Evolutionary conservation across 169 alveolate genomes (phyloP).

Genomic region (Cryptosporidium viatorum): DNA sequence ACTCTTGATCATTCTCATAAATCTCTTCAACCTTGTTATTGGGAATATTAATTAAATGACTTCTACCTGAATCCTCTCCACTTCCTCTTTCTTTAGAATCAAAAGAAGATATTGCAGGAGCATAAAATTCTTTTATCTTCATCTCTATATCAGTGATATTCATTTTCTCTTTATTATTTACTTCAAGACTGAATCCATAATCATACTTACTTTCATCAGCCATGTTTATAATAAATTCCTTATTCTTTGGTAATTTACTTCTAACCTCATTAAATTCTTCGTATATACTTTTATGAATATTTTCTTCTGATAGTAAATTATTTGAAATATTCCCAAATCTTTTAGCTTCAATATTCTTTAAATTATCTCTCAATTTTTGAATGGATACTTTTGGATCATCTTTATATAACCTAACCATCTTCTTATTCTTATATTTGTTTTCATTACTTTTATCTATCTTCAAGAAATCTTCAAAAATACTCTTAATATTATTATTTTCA

Average conservation of each 20-base stretch:
- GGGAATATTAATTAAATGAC: not conserved
- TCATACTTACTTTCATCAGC: not conserved
- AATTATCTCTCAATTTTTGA: not conserved
- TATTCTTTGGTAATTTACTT: not conserved
- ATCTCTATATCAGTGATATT: not conserved
- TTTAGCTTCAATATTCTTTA: not conserved
- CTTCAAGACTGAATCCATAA: constrained; percentile 14
- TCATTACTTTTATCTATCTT: not conserved
- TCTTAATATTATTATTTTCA: not conserved
- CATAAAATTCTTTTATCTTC: not conserved
- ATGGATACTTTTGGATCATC: not conserved
- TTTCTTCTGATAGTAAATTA: not conserved
- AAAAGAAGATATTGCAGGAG: not conserved
- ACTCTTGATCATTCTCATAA: not conserved
- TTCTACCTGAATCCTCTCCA: not conserved
- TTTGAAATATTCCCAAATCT: not conserved
- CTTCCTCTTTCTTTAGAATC: not conserved
- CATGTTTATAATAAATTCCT: not conserved
- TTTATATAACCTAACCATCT: not conserved
- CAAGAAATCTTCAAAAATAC: not conserved
- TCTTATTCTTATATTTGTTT: not conserved
- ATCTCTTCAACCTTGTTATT: not conserved
- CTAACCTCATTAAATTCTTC: not conserved
- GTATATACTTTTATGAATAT: not conserved
- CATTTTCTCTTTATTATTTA: not conserved